Evolutionary conservation across 805 yeast genomes (phyloP), one percentile per base, ranked within the genome.

Genomic region (Kluyveromyces wickerhamii): DNA sequence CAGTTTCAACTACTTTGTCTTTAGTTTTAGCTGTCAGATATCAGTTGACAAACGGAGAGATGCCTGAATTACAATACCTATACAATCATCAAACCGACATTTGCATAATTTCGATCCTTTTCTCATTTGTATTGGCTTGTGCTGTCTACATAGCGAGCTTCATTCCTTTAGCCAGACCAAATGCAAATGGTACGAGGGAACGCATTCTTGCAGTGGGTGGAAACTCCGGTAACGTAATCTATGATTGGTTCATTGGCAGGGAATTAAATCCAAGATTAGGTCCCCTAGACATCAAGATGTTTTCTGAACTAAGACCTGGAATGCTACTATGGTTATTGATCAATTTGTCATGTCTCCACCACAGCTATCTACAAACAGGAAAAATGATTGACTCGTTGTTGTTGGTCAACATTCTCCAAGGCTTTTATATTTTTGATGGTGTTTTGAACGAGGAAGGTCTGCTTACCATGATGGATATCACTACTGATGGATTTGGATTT

Each of bases 231-330:
- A 77, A 72, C 44, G 45, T 60, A 0, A 47, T 89, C 7, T 89
- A 83, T 54, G 96, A 92, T 52, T 88, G 96, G 96, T 92, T 87
- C 53, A 87, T 92, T 54, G 98, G 98, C 20, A 76, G 98, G 40
- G 97, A 89, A 61, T 67, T 92, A 52, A 92, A 92, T 56, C 98
- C 97, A 18, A 70, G 97, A 47, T 65, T 84, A 39, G 92, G 94
- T 1, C 51, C 71, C 0, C 75, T 88, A 69, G 98, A 92, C 55
- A 76, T 92, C 57, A 92, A 92, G 62, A 60, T 87, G 47, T 92
- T 83, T 51, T 84, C 95, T 59, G 98, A 92, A 59, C 71, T 92
- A 57, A 76, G 95, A 50, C 98, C 98, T 1, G 98, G 98, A 4
- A 67, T 92, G 72, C 62, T 89, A 35, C 63, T 92, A 27, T 89